Percentiles rank a stretch among this genome's conserved stretches.
phyloP scores from a whole-genome alignment of 2,329 filamentous ascomycete species.

The Arachnomyces sp. region DNA sequence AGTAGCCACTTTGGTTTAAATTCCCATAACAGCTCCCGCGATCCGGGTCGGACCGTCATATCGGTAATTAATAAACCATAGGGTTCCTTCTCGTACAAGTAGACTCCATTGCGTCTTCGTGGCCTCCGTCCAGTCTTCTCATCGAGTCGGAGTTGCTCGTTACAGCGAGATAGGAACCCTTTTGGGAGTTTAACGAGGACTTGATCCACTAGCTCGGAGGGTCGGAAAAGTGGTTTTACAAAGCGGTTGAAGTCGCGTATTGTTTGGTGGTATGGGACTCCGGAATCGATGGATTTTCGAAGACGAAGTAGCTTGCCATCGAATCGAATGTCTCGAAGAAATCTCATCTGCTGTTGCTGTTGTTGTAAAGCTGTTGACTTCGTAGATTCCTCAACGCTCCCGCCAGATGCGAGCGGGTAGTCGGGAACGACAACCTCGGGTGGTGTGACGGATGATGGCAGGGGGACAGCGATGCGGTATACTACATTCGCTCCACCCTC shows the following conservation, averaged over 20 bases:
- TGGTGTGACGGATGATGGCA: too few relatives aligned
- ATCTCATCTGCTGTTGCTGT: constrained; percentile 3
- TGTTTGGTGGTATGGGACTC: constrained; percentile 44
- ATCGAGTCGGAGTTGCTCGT: constrained; percentile 44
- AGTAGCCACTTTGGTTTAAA: constrained; percentile 81
- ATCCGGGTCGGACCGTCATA: constrained; percentile 48
- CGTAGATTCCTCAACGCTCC: constrained; percentile 20
- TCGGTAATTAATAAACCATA: constrained; percentile 65
- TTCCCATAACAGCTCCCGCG: constrained; percentile 47
- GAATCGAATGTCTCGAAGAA: constrained; percentile 6
- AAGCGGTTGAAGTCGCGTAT: constrained; percentile 29
- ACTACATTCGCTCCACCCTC: constrained; percentile 74
- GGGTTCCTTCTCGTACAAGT: constrained; percentile 46
- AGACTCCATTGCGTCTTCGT: constrained; percentile 42
- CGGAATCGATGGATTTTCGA: constrained; percentile 48
- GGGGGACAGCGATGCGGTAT: constrained; percentile 44
- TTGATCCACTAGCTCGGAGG: constrained; percentile 49
- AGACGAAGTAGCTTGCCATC: constrained; percentile 50
- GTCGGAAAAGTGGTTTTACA: constrained; percentile 49
- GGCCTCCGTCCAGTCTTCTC: constrained; percentile 39
- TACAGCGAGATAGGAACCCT: constrained; percentile 41
- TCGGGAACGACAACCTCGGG: constrained; percentile 26
- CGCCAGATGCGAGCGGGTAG: constrained; percentile 11
- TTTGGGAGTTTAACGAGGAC: constrained; percentile 43
- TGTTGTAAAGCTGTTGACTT: constrained; percentile 3